Conservation (phyloP, 2,329 filamentous ascomycete genomes). For the Xylariaceae sp. region DNA sequence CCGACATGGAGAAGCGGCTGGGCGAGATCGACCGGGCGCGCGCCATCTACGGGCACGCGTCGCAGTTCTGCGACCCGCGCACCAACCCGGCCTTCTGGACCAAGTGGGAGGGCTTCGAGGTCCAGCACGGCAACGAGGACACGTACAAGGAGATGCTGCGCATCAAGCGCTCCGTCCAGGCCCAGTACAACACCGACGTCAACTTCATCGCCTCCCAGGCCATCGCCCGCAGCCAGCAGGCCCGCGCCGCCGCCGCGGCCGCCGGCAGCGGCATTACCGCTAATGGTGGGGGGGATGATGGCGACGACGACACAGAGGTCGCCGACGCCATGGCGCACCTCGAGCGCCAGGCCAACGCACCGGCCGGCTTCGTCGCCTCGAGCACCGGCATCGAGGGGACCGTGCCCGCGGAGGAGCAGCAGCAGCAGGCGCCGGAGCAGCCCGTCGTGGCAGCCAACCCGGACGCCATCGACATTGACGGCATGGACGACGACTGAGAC, state of each 20-base stretch:
- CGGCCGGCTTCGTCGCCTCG: conserved; percentile 84
- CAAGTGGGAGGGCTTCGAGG: conserved; percentile 96
- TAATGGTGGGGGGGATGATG: too few relatives aligned
- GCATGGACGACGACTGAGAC: conserved; percentile 50
- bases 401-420: conserved; percentile 29
- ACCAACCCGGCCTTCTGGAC: conserved; percentile 88
- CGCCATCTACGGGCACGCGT: conserved; percentile 93
- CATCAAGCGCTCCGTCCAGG: conserved; percentile 94
- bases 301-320: conserved; percentile 41
- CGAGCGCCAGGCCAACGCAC: conserved; percentile 81
- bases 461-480: conserved; percentile 77
- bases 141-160: conserved; percentile 99
- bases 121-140: conserved; percentile 96
- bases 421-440: conserved; percentile 13
- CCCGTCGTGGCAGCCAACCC: conserved; percentile 57
- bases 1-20: conserved; percentile 86
- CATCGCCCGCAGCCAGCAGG: conserved; percentile 68
- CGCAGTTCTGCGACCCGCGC: conserved; percentile 92
- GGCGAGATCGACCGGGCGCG: conserved; percentile 92
- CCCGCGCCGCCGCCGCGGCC: conserved; percentile 32
- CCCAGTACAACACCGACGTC: conserved; percentile 97
- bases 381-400: conserved; percentile 64
- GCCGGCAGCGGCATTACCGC: too few relatives aligned
- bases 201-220: conserved; percentile 97
- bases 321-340: conserved; percentile 84